Evolutionary conservation across 1,284 basidiomycete species (phyloP).

Genomic region (Rhodotorula sp.): DNA sequence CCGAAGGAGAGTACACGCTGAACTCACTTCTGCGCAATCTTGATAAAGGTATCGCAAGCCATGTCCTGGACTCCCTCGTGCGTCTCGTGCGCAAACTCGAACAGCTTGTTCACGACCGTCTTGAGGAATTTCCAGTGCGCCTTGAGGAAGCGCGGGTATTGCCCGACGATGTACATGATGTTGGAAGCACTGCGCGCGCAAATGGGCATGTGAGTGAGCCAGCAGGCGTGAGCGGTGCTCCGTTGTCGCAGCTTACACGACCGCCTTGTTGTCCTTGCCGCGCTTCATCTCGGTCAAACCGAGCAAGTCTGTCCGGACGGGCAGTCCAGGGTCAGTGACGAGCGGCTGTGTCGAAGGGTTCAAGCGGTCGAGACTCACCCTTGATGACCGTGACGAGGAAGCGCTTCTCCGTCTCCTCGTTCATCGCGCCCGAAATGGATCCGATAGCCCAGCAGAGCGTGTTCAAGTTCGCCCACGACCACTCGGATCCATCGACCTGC

Average conservation of each 20-base stretch:
- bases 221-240: neutral
- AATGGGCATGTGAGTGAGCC: too few species aligned
- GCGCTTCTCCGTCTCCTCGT: conserved; percentile 97
- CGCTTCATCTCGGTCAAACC: conserved; percentile 98
- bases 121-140: conserved; percentile 99
- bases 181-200: conserved; percentile 66
- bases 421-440: conserved; percentile 99
- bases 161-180: conserved; percentile 99
- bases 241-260: conserved; percentile 58
- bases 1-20: neutral
- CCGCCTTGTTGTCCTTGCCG: conserved; percentile 99
- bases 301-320: conserved; percentile 60
- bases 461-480: conserved; percentile 99
- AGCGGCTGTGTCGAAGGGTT: too few species aligned
- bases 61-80: conserved; percentile 99
- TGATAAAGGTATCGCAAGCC: conserved; percentile 99
- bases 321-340: neutral
- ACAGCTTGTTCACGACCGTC: conserved; percentile 99
- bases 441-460: conserved; percentile 99
- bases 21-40: conserved; percentile 86
- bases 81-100: conserved; percentile 99
- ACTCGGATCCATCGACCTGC: conserved; percentile 75
- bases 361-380: conserved; percentile 48
- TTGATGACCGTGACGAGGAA: conserved; percentile 99
- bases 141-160: conserved; percentile 99